Base-by-base conservation (phyloP, 2,329 filamentous ascomycete species). In the Conoideocrella luteorostrata region DNA sequence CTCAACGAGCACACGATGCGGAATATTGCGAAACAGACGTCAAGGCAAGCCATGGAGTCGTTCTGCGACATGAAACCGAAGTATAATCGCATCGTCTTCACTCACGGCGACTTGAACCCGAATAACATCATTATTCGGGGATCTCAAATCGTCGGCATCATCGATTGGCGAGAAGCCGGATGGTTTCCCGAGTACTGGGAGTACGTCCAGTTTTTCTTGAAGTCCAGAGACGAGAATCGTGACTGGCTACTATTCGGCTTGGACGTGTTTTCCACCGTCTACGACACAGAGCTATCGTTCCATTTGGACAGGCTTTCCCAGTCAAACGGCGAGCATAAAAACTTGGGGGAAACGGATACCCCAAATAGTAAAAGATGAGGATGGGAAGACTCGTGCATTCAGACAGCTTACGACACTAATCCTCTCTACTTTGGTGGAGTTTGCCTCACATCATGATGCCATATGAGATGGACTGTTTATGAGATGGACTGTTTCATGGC, bases 131-230 rank as follows among this genome's bases (percentile, higher is more conserved):
- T 43, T n/a, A 22, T 37, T 9, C 23, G 12, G 9, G 17, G 37
- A 4, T 18, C 18, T n/a, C 20, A 4, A 17, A 37, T 43, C 17
- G 33, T 43, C 6, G 41, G 23, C 9, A 10, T 42, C n/a, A 21
- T 45, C 23, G 39, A 39, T 24, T 39, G 39, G 33, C 39, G 42
- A 11, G 39, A 42, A 13, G 44, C 38, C 11, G 39, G 34, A 17
- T 46, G 26, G 39, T 42, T 42, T 28, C 39, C 39, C 7, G 34
- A 42, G 23, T 42, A 39, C 21, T 46, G 33, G 28, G 44, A 46
- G 4, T 46, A 39, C 9, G 44, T 39, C 32, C 38, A 46, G 38
- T 42, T 46, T 13, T 42, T 42, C 26, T 15, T 42, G 28, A 33
- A 21, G 9, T 23, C 34, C 11, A 22, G 21, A 7, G n/a, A 12